These are phyloP conservation scores for Prunus mume DNA, from an alignment of 306 rosid genomes.

Conservation along the genomic window DNA sequence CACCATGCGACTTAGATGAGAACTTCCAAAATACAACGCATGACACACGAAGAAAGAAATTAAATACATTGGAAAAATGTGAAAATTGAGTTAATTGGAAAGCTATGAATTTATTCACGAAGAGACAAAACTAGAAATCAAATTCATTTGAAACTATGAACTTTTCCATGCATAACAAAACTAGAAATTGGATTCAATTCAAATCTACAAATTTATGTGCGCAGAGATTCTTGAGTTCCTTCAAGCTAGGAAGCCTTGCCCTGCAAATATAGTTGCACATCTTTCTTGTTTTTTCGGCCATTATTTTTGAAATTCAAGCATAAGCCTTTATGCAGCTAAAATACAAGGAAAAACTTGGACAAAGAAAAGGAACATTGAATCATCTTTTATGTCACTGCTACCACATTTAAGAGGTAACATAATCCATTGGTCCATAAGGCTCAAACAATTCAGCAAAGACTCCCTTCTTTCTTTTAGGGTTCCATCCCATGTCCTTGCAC, in stretches of 20 bases:
- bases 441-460: slow-evolving; percentile 51
- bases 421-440: slow-evolving; percentile 66
- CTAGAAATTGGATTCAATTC: background rate
- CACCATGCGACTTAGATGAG: background rate
- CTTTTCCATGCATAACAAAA: background rate
- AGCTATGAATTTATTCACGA: no score
- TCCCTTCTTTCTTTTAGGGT: slow-evolving; percentile 55
- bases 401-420: slow-evolving; percentile 19
- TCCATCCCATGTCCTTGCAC: slow-evolving; percentile 75
- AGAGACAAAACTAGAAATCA: no score
- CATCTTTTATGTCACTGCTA: background rate
- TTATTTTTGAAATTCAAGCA: background rate
- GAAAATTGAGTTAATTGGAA: background rate
- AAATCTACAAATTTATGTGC: background rate
- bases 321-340: background rate
- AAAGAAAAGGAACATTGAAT: background rate
- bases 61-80: no score
- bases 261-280: no score
- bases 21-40: background rate
- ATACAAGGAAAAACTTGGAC: background rate
- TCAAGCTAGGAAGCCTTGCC: background rate
- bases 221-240: background rate
- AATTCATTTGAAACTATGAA: no score
- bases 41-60: background rate
- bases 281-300: no score